Base-by-base conservation (phyloP, 768 basidiomycete species). In the Podaxis sp. region DNA sequence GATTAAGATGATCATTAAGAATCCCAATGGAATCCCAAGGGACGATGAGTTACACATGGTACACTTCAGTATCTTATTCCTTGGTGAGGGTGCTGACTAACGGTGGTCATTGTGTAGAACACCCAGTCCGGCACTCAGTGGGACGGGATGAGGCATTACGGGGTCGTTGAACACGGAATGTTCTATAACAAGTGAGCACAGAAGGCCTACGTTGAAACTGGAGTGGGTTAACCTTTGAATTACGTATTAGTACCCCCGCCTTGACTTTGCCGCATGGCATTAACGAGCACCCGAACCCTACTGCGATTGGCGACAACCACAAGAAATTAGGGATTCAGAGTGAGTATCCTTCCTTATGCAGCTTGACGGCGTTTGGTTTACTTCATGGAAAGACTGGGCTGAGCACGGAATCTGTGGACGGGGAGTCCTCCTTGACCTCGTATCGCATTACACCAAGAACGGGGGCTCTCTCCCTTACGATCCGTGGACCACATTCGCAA, bases 101-200 rank as follows among this genome's bases (percentile, higher is more conserved):
- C 33, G 10, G 30, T 33, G 30, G 49, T 15, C 22, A 2, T 26
- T 15, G 37, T 53, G 17, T 67, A 89, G 87, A 89, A 90, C 65
- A 87, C 87, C 0, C 88, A 89, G 74, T 87, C 87, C 0, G 86
- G 87, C 8, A 80, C 86, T 3, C 87, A 90, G 66, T 88, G 87
- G 87, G 88, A 89, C 66, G 87, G 87, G 7, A 60, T 88, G 69
- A 78, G 82, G 63, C 87, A 89, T 66, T 85, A 79, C 67, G 85
- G 85, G 2, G 63, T 88, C 46, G 53, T 71, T 0, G 78, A 82
- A 15, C 81, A 87, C 65, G 77, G 76, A 2, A 75, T 87, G 22
- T 87, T 85, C 68, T 89, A 88, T 71, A 84, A 88, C 73, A 85
- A 87, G 86, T 86, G 65, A 51, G 68, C 12, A 24, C 11, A 15